A percentile compares a stretch with the other conserved stretches of the same genome.
Evolutionary conservation across 2,329 filamentous ascomycete species (phyloP).

Genomic region (Botrytis fragariae): DNA sequence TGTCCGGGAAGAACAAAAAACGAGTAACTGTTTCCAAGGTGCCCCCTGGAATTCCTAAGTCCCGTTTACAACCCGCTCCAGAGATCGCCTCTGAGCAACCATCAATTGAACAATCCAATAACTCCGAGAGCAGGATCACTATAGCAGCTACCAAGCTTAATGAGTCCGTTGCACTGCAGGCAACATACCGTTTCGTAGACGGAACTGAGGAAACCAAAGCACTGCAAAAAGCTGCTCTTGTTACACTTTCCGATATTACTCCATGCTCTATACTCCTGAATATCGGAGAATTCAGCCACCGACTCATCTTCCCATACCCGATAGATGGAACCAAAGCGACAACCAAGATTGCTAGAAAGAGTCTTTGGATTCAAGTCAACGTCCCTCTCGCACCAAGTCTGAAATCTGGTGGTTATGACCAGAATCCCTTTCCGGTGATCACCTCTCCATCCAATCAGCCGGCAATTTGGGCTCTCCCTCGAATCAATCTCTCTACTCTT

Average conservation of each 20-base stretch:
- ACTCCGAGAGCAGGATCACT: background rate
- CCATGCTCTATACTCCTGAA: conserved; percentile 13
- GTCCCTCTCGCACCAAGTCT: background rate
- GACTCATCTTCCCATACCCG: conserved; percentile 8
- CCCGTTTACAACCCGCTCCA: background rate
- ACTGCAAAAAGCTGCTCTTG: background rate
- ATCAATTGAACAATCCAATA: background rate
- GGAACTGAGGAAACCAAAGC: conserved; percentile 9
- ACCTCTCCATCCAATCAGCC: background rate
- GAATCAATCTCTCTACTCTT: background rate
- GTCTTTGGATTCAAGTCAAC: conserved; percentile 14
- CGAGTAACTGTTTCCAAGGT: conserved; percentile 8
- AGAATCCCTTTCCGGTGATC: background rate
- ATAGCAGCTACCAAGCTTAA: background rate
- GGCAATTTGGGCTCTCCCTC: background rate
- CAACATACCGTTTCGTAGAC: background rate
- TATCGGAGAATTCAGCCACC: conserved; percentile 2
- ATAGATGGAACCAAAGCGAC: conserved; percentile 7
- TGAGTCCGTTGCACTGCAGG: background rate
- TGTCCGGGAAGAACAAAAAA: background rate
- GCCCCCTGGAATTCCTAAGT: background rate
- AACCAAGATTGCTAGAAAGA: conserved; percentile 6
- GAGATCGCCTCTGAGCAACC: background rate
- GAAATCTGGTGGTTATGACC: conserved; percentile 10
- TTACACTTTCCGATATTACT: conserved; percentile 7